Evolutionary conservation across 2,329 filamentous ascomycete genomes (phyloP), one percentile per base, ranked within the genome.

Genomic region (Epichloe typhina): DNA sequence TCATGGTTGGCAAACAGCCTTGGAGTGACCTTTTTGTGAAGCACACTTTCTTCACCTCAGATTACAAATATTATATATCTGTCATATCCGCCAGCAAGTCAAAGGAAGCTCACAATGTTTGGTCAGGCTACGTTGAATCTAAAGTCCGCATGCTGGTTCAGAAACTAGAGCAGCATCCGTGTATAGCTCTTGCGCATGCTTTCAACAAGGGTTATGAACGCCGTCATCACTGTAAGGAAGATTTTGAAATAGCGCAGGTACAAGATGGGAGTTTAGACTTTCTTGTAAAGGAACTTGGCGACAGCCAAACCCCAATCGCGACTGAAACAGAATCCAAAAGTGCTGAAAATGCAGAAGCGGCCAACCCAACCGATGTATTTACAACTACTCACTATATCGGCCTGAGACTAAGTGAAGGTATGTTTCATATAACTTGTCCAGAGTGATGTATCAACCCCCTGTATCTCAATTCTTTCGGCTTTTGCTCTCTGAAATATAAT

Each of bases 341-440:
- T 58, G 72, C 69, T 36, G 67, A 69, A 49, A 75, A 72, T 44
- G 69, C 57, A 15, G 55, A 61, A 26, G n/a, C 53, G 43, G 49
- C 52, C 26, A 49, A 35, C 7, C 52, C 55, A 15, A 63, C 59
- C 42, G 72, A 74, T 51, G 71, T 97, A 31, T 95, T 87, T 64
- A 97, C 91, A 0, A 89, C 88, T 23, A 96, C 90, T 1, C 91
- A 90, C 66, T 98, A 97, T 64, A 88, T 98, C 62, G 93, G 93
- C 37, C 75, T 97, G 46, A 85, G 91, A 59, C 70, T 96, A 50
- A 75, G 76, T 38, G 78, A 83, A 72, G 84, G 87, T 88, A 75
- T 64, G 79, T 71, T 39, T 36, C 33, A 6, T 31, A 33, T 7
- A 12, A 21, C 21, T 49, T 43, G 5, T 11, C 9, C 33, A 42